Conservation (phyloP, 2,329 filamentous ascomycete species). For the Zymoseptoria pseudotritici region DNA sequence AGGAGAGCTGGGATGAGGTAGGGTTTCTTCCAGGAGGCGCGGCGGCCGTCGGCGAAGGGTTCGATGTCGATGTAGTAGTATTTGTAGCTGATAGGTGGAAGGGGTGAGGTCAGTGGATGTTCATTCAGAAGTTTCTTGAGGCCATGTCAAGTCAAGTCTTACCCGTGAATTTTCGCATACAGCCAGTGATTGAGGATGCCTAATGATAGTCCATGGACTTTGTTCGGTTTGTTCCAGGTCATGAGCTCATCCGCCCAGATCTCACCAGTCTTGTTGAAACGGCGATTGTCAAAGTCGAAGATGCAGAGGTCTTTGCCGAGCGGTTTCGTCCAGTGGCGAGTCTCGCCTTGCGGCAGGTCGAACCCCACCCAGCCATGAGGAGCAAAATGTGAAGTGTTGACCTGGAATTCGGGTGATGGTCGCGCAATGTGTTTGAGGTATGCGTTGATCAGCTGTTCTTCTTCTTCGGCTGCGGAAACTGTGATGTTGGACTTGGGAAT, state of each 20-base stretch:
- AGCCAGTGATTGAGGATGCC: conserved; percentile 8
- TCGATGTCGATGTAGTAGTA: conserved; percentile 7
- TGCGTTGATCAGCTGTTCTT: not conserved
- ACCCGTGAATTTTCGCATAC: not conserved
- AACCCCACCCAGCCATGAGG: not conserved
- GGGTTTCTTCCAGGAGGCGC: conserved; percentile 6
- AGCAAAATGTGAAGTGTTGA: not conserved
- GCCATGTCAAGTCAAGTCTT: not conserved
- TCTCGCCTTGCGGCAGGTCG: not conserved
- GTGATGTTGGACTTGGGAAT: not conserved
- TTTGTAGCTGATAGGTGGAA: conserved; percentile 1
- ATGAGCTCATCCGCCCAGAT: not conserved
- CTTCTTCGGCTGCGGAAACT: not conserved
- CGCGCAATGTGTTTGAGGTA: not conserved
- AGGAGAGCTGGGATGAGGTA: conserved; percentile 2
- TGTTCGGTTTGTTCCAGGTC: conserved; percentile 1
- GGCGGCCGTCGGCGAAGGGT: conserved; percentile 1
- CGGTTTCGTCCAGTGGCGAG: conserved; percentile 1
- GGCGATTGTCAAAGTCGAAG: conserved; percentile 3
- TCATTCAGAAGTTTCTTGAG: not conserved
- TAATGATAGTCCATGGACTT: conserved; percentile 2
- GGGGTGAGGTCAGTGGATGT: not conserved
- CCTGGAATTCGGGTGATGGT: not conserved
- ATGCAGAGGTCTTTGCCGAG: conserved; percentile 2
- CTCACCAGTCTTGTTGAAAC: conserved; percentile 1